Base-by-base conservation (phyloP, 768 basidiomycete genomes). In the Pisolithus sp. region DNA sequence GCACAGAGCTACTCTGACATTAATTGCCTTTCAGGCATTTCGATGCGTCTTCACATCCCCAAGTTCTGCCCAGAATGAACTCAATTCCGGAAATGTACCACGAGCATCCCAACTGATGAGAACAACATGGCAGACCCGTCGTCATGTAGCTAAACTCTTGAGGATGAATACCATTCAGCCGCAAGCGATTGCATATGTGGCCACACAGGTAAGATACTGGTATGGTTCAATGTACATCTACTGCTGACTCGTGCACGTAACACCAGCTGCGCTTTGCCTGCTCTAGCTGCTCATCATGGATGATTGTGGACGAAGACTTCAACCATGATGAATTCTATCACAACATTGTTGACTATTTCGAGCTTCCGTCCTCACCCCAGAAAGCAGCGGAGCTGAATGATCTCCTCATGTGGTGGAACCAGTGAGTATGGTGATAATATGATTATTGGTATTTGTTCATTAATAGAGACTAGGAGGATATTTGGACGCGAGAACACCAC, bases 181-280 rank as follows among this genome's bases (percentile, higher is more conserved):
- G 2, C 46, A 59, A 17, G 53, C 47, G 0, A 59, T 66, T 28
- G 59, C 65, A 15, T 66, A 66, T 39, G 51, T 53, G 2, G 56
- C 64, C 15, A 59, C 64, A 4, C 62, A 66, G 47, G 65, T 66
- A 46, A 40, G 52, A 30, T 20, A 40, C 53, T 15, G 46, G 21
- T 17, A 13, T 49, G 37, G 30, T 9, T 30, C 21, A 45, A 36
- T 26, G 18, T 9, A 1, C 18, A 4, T 41, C n/a, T 9, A 18
- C 15, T 9, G 40, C 18, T 34, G 9, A 30, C 18, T n/a, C 23
- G 26, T 30, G 31, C 30, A n/a, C 9, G 24, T 23, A 20, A 20
- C 0, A 20, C n/a, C 18, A 62, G 60, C 46, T 62, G 18, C 46
- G 47, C 13, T 62, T 62, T 24, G 52, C 54, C 5, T 21, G 60